A percentile compares a stretch with the other conserved stretches of the same genome.
These are phyloP conservation scores for Gnomoniopsis smithogilvyi DNA, from an alignment of 2,329 filamentous ascomycete genomes.

Conservation along the genomic window DNA sequence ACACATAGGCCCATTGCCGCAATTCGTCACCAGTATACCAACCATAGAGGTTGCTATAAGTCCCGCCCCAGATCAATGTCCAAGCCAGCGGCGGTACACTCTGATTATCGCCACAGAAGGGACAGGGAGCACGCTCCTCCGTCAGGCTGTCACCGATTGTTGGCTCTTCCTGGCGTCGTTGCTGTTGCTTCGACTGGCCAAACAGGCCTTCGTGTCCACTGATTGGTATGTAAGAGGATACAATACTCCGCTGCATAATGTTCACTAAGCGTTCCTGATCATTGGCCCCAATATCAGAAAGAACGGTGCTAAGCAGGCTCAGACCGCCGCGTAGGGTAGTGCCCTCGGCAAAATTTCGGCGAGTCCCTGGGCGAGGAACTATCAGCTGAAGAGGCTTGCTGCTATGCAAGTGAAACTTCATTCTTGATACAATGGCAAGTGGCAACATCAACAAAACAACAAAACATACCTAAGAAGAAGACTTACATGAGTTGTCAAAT, in stretches of 20 bases:
- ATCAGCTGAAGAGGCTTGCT: background rate
- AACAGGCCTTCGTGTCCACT: background rate
- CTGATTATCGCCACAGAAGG: conserved; percentile 6
- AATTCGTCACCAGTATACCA: background rate
- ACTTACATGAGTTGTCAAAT: background rate
- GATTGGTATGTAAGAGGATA: background rate
- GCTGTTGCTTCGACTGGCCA: background rate
- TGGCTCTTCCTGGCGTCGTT: background rate
- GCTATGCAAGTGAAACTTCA: no score
- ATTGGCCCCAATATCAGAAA: conserved; percentile 1
- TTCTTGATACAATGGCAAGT: no score
- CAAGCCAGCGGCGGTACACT: conserved; percentile 15
- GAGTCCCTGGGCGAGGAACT: background rate
- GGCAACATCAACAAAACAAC: no score
- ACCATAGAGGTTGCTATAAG: conserved; percentile 14
- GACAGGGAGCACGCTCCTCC: conserved; percentile 1
- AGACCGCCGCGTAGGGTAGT: background rate
- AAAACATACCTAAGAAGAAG: background rate
- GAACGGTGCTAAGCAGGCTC: background rate
- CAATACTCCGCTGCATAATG: conserved; percentile 24
- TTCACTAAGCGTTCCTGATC: conserved; percentile 25
- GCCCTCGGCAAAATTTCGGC: background rate
- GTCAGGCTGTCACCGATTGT: conserved; percentile 1
- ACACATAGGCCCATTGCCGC: background rate
- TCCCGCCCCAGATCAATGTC: conserved; percentile 16